Conservation (phyloP, 305 asterid species). For the Fraxinus paxiana region DNA sequence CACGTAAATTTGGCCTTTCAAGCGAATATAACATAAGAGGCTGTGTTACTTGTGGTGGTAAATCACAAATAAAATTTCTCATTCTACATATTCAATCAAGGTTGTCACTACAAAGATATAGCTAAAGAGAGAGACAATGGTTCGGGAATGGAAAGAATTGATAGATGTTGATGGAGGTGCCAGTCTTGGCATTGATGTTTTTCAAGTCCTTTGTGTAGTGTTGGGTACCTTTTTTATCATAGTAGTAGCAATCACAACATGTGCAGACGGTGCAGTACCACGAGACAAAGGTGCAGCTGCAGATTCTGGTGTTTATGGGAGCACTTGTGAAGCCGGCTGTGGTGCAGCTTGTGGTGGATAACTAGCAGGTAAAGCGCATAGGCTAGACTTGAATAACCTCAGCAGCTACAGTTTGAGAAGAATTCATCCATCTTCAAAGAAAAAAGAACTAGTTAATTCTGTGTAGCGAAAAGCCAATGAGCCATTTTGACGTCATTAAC, state of each 20-base stretch:
- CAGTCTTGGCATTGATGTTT: background rate
- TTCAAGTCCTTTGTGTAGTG: conserved; percentile 10
- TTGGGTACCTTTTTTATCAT: conserved; percentile 17
- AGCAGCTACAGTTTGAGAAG: background rate
- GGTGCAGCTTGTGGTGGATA: conserved; percentile 32
- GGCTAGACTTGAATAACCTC: background rate
- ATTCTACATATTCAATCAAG: background rate
- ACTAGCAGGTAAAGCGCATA: background rate
- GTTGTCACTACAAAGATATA: background rate
- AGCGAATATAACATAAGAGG: conserved; percentile 21
- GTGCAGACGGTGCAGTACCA: conserved; percentile 28
- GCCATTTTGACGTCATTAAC: background rate
- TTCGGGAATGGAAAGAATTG: conserved; percentile 23
- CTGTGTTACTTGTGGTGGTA: background rate
- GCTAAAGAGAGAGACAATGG: conserved; percentile 10
- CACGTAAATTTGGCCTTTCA: conserved; percentile 18
- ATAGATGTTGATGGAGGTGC: conserved; percentile 2
- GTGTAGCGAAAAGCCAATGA: background rate
- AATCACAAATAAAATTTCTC: background rate
- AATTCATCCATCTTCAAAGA: background rate
- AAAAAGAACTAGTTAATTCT: background rate
- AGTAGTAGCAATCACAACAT: conserved; percentile 18
- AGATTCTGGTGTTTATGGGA: conserved; percentile 20
- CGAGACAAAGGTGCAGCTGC: conserved; percentile 18
- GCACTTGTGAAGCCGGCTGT: conserved; percentile 25